Conservation (phyloP, 2,329 filamentous ascomycete species). For the Penicillium griseofulvum region DNA sequence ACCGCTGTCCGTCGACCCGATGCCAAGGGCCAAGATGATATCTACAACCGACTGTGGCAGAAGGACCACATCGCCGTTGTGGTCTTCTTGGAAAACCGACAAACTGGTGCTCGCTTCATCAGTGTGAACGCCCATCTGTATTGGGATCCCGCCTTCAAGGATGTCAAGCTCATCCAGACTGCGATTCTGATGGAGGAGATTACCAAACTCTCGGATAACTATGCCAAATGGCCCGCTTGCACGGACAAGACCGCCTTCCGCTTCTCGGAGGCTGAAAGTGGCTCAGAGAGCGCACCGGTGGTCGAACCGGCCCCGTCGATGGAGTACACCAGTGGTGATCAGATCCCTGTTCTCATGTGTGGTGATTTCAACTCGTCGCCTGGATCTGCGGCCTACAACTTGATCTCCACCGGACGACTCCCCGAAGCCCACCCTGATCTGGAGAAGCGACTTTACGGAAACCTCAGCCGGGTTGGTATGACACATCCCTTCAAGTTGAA, state of each 20-base stretch:
- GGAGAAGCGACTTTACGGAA: conserved; percentile 79
- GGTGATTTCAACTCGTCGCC: conserved; percentile 93
- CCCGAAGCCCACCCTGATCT: conserved; percentile 78
- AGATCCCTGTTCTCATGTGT: conserved; percentile 87
- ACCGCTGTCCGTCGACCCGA: conserved; percentile 92
- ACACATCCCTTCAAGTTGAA: conserved; percentile 91
- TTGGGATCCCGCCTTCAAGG: conserved; percentile 86
- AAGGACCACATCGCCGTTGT: conserved; percentile 95
- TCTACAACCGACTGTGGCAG: conserved; percentile 98
- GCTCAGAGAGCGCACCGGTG: conserved; percentile 45
- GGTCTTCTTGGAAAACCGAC: conserved; percentile 86
- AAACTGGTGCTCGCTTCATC: conserved; percentile 86
- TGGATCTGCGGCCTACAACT: conserved; percentile 85
- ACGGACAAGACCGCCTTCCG: conserved; percentile 68
- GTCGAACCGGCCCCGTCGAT: conserved; percentile 72
- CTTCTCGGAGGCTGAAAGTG: conserved; percentile 50
- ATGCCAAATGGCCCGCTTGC: conserved; percentile 72
- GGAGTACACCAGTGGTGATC: conserved; percentile 79
- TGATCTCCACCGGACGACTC: conserved; percentile 78
- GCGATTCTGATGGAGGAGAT: conserved; percentile 93
- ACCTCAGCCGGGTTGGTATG: conserved; percentile 88
- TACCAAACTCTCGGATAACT: conserved; percentile 80
- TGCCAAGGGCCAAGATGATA: conserved; percentile 95
- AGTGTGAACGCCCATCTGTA: conserved; percentile 92
- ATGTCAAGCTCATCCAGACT: conserved; percentile 95